Base-by-base conservation (phyloP, 2,329 filamentous ascomycete genomes). In the Colletotrichum eremochloae region DNA sequence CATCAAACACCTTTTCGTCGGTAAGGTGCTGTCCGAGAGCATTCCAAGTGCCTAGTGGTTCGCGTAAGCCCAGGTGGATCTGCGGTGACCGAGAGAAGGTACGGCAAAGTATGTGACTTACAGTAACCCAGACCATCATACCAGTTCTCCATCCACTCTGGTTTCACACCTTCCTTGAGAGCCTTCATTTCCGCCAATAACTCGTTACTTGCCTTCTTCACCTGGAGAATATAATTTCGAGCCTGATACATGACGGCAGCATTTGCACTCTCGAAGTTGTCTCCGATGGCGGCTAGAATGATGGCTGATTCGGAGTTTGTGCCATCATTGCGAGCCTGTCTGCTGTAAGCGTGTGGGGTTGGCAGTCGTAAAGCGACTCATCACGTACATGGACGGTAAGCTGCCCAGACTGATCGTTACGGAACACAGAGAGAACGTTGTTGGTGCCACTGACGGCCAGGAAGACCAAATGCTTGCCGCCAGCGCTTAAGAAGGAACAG, bases 121-220 rank as follows among this genome's bases (percentile, higher is more conserved):
- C 96, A 99, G 79, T 96, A 99, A 0, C 95, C 94, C 48, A 99
- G 84, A 0, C 95, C 94, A 80, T 98, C 96, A 78, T 95, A 95
- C 95, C 95, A 98, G 71, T 93, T 90, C 74, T 96, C 91, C 61
- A 94, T 84, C 94, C 94, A 97, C 78, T 90, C 81, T 7, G 86
- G 82, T 66, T 86, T 86, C 44, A 91, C 82, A 6, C 86, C 86
- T 36, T 85, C 82, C 20, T 81, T 81, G 9, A 88, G 76, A 0
- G 82, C 80, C 68, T 84, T 80, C 36, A 87, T 79, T 71, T 91
- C 86, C 38, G 82, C 80, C 29, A 83, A 82, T 69, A 82, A 77
- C 75, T 88, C 80, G 67, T 84, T 76, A 75, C 81, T 81, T 9
- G 78, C 78, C 11, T 80, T 79, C 67, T 89, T 86, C 77, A 81